Evolutionary conservation across 805 yeast genomes (phyloP).

Genomic region (Kurtzmaniella fragi): DNA sequence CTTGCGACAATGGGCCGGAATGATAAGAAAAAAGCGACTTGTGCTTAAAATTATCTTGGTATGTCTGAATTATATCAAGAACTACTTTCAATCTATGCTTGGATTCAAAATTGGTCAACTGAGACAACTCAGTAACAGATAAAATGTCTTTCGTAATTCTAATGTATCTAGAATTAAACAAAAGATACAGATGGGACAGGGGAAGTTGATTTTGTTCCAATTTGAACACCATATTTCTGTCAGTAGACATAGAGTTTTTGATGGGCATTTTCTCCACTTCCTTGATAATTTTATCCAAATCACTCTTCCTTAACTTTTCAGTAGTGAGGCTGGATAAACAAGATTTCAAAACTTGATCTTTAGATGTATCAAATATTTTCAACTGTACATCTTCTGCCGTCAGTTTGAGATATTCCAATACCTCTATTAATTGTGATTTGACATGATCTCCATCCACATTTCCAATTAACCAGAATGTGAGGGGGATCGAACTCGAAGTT

Average conservation of each 20-base stretch:
- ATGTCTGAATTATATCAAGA: constrained; percentile 22
- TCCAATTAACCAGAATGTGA: constrained; percentile 53
- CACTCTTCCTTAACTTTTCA: background rate
- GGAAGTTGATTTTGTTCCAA: constrained; percentile 28
- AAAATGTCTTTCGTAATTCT: constrained; percentile 18
- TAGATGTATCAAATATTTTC: constrained; percentile 24
- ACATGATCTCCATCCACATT: constrained; percentile 39
- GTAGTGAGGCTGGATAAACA: background rate
- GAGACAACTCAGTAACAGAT: constrained; percentile 23
- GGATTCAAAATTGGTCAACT: constrained; percentile 43
- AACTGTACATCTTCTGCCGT: constrained; percentile 28
- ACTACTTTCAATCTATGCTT: constrained; percentile 36
- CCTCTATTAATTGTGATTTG: constrained; percentile 39
- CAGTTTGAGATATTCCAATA: constrained; percentile 16
- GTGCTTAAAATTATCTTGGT: constrained; percentile 18
- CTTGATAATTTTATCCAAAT: background rate
- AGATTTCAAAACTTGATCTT: constrained; percentile 1
- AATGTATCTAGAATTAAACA: constrained; percentile 54
- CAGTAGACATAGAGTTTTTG: background rate
- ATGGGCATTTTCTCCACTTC: background rate
- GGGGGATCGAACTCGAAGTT: constrained; percentile 40
- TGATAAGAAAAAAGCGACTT: constrained; percentile 14
- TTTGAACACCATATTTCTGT: constrained; percentile 6
- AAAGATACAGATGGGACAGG: constrained; percentile 31
- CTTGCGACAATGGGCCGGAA: constrained; percentile 9